phyloP scores from a whole-genome alignment of 1,284 basidiomycete genomes.

The Cryptococcus sp. region DNA sequence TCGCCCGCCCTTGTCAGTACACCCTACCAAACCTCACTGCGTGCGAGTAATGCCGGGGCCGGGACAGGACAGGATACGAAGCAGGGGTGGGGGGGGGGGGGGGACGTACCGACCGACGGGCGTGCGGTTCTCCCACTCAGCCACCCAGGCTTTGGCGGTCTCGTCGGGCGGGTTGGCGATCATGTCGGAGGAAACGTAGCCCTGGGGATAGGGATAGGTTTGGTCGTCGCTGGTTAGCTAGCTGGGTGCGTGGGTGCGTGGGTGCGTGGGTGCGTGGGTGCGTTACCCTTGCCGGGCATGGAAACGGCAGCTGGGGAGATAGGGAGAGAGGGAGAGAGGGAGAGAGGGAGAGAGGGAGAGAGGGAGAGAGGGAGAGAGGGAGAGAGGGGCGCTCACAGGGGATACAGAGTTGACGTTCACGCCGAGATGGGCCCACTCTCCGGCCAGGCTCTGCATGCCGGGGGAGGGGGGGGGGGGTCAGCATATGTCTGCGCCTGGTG shows the following conservation, averaged over 20 bases:
- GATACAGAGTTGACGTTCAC: slow-evolving; percentile 47
- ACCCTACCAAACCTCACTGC: no score
- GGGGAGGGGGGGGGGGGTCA: no score
- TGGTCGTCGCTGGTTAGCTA: not conserved
- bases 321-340: no score
- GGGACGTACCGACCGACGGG: slow-evolving; percentile 35
- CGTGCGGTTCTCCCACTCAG: slow-evolving; percentile 40
- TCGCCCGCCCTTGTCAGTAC: not conserved
- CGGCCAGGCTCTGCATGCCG: slow-evolving; percentile 38
- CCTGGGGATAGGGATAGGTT: slow-evolving; percentile 7
- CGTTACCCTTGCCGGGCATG: no score
- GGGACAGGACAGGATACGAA: not conserved
- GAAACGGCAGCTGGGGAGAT: no score
- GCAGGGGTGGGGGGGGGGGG: not conserved
- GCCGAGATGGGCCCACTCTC: slow-evolving; percentile 48
- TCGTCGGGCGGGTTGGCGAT: slow-evolving; percentile 36
- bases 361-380: no score
- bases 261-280: no score
- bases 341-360: no score
- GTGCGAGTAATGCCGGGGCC: no score
- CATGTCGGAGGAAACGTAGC: slow-evolving; percentile 51
- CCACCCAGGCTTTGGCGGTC: slow-evolving; percentile 24
- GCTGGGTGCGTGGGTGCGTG: not conserved
- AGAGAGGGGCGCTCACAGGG: slow-evolving; percentile 25
- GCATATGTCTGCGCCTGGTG: no score